Evolutionary conservation across 495 filamentous ascomycete species (phyloP).

Genomic region (Neurospora cerealis): DNA sequence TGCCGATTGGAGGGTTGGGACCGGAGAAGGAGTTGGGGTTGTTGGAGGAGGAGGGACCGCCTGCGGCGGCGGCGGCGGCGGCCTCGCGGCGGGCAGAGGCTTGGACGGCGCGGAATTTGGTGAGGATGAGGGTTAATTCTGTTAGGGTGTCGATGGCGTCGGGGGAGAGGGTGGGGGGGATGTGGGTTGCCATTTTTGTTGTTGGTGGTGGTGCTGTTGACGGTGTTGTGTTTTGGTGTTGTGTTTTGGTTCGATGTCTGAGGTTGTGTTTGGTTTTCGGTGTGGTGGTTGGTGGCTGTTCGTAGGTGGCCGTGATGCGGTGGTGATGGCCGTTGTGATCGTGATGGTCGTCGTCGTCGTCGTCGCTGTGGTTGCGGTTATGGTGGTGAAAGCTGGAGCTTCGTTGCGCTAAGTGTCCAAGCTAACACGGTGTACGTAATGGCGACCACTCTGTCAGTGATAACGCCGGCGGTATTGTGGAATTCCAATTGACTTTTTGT

Average conservation of each 20-base stretch:
- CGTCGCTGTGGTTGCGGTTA: neutral
- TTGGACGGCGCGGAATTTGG: slow-evolving; percentile 50
- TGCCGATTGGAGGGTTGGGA: neutral
- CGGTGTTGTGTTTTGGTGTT: neutral
- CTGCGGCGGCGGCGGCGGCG: slow-evolving; percentile 1
- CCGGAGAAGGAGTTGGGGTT: slow-evolving; percentile 7
- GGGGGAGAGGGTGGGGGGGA: slow-evolving; percentile 41
- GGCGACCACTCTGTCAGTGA: neutral
- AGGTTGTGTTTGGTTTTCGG: neutral
- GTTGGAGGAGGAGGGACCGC: slow-evolving; percentile 7
- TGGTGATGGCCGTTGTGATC: neutral
- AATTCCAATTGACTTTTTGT: neutral
- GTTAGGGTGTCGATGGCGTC: slow-evolving; percentile 78
- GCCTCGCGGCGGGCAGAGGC: slow-evolving; percentile 4
- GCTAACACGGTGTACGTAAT: neutral
- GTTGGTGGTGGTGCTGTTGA: neutral
- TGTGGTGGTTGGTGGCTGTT: neutral
- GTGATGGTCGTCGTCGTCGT: neutral
- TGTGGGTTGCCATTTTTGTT: slow-evolving; percentile 20
- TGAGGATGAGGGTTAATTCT: slow-evolving; percentile 65
- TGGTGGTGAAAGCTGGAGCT: neutral
- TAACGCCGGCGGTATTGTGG: neutral
- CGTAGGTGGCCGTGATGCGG: neutral
- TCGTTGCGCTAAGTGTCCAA: neutral
- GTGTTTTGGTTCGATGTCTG: neutral